These are phyloP conservation scores for Chaetothyriales sp. DNA, from an alignment of 2,329 filamentous ascomycete species.

Conservation along the genomic window DNA sequence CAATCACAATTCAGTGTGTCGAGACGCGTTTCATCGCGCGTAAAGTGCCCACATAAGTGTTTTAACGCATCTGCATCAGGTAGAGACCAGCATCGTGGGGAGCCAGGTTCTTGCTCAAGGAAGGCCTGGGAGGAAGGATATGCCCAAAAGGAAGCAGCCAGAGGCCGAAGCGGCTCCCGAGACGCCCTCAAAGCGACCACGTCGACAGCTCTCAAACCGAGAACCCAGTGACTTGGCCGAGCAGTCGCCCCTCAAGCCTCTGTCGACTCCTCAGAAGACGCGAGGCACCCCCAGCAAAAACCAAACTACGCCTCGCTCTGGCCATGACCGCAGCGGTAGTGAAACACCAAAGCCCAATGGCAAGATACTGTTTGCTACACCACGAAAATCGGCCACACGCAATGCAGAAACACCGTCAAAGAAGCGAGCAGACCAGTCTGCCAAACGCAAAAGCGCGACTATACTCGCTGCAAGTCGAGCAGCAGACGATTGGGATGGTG, in stretches of 20 bases:
- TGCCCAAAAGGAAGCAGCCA: background rate
- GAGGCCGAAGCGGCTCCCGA: background rate
- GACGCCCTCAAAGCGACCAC: constrained; percentile 1
- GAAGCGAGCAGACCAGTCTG: constrained; percentile 67
- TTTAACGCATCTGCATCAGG: no score
- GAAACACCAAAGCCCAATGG: constrained; percentile 18
- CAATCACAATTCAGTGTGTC: no score
- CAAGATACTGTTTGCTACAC: constrained; percentile 27
- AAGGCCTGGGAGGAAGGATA: background rate
- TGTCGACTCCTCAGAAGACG: background rate
- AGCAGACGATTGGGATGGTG: constrained; percentile 46
- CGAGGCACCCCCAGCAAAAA: background rate
- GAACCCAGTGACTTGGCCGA: background rate
- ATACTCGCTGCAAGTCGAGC: constrained; percentile 52
- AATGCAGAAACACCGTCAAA: constrained; percentile 42
- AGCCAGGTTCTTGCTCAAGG: background rate
- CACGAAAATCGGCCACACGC: constrained; percentile 20
- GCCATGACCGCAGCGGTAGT: constrained; percentile 1
- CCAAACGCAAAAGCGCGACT: constrained; percentile 67
- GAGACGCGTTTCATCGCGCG: background rate
- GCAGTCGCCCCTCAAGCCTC: background rate
- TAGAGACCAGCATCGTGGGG: background rate
- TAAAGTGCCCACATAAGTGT: background rate
- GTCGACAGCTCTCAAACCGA: background rate
- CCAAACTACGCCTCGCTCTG: background rate